Conservation (phyloP, 1,139 yeast genomes). For the Taiozyma onychis region DNA sequence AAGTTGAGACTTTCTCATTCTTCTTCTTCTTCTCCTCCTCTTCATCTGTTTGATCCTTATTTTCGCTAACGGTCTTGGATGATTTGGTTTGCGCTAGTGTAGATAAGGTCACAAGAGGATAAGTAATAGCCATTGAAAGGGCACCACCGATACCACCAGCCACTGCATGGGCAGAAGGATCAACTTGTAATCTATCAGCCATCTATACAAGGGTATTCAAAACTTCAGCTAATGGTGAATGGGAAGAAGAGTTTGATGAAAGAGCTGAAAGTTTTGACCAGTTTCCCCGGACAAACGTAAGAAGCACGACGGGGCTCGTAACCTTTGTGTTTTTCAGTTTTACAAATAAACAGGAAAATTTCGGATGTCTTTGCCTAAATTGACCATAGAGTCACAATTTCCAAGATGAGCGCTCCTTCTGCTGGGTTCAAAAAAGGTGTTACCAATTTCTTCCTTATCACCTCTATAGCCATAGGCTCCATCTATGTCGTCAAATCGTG, state of each 20-base stretch:
- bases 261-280: background rate
- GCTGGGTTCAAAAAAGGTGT: slow-evolving; percentile 14
- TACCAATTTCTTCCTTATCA: slow-evolving; percentile 19
- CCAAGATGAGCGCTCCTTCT: slow-evolving; percentile 4
- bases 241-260: background rate
- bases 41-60: slow-evolving; percentile 18
- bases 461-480: slow-evolving; percentile 22
- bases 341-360: background rate
- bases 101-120: slow-evolving; percentile 79
- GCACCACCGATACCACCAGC: slow-evolving; percentile 96
- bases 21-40: slow-evolving; percentile 3
- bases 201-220: slow-evolving; percentile 2
- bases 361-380: too few relatives aligned
- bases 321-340: background rate
- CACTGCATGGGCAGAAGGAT: slow-evolving; percentile 74
- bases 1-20: slow-evolving; percentile 16
- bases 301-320: background rate
- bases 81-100: slow-evolving; percentile 76
- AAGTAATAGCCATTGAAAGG: slow-evolving; percentile 72
- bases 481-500: slow-evolving; percentile 22
- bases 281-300: background rate
- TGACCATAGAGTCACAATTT: too few relatives aligned
- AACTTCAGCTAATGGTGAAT: background rate
- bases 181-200: slow-evolving; percentile 26
- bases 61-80: slow-evolving; percentile 33